These are phyloP conservation scores for Macaranga tanarius DNA, from an alignment of 441 rosid genomes.

Conservation along the genomic window DNA sequence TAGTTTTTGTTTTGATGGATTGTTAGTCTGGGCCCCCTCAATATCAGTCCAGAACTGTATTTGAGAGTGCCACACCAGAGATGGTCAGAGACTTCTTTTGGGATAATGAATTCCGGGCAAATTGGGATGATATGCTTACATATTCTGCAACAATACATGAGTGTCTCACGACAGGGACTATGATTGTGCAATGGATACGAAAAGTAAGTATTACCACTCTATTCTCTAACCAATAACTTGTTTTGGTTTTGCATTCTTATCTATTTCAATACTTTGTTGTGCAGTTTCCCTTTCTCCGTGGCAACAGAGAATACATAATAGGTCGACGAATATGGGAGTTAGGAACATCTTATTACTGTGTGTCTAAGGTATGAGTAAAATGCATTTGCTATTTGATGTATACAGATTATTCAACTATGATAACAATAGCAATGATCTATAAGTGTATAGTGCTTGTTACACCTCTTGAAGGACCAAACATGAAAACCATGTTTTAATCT, in stretches of 20 bases:
- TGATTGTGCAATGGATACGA: constrained; percentile 78
- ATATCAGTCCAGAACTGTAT: constrained; percentile 58
- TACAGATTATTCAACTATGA: background rate
- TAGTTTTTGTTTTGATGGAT: constrained; percentile 3
- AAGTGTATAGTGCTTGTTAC: too few relatives aligned
- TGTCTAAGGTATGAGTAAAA: constrained; percentile 64
- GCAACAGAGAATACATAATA: constrained; percentile 78
- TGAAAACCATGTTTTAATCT: too few relatives aligned
- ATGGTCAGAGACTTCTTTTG: constrained; percentile 75
- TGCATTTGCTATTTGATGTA: background rate
- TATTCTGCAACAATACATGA: constrained; percentile 45
- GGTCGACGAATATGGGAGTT: constrained; percentile 79
- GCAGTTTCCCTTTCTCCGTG: constrained; percentile 83
- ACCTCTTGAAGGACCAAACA: too few relatives aligned
- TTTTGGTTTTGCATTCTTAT: constrained; percentile 14
- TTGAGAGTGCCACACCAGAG: constrained; percentile 66
- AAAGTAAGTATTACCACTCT: constrained; percentile 41
- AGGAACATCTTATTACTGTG: constrained; percentile 55
- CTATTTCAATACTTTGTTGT: constrained; percentile 15
- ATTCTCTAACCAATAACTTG: constrained; percentile 7
- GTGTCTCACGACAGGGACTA: constrained; percentile 63
- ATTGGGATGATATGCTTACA: constrained; percentile 88
- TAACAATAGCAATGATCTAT: background rate
- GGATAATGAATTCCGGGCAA: constrained; percentile 78
- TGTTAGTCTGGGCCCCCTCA: constrained; percentile 70